phyloP scores from a whole-genome alignment of 1,284 basidiomycete species.

The Ustilago lituana region DNA sequence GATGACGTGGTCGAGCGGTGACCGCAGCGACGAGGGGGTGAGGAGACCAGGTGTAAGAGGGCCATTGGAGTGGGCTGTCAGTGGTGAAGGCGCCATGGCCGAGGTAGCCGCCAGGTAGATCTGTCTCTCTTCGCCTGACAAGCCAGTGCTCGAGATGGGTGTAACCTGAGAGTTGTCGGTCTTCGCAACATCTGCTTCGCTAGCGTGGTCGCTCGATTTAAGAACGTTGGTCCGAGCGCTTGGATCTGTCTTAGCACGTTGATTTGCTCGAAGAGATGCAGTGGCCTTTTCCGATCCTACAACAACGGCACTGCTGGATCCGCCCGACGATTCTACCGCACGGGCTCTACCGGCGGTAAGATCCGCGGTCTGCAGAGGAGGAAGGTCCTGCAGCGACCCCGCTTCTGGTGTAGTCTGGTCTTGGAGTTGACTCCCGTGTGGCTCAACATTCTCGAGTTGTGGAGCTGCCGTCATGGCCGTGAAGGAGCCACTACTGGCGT shows the following conservation, averaged over 20 bases:
- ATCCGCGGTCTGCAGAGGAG: conserved; percentile 18
- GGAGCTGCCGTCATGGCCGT: not conserved
- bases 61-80: conserved; percentile 10
- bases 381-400: conserved; percentile 1
- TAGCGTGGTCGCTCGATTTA: not conserved
- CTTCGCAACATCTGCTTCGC: not conserved
- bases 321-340: not conserved
- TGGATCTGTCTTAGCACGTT: conserved; percentile 27
- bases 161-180: not conserved
- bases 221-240: not conserved
- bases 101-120: conserved; percentile 33
- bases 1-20: conserved; percentile 28
- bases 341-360: not conserved
- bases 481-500: conserved; percentile 3
- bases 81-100: conserved; percentile 14
- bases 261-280: not conserved
- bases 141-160: conserved; percentile 13
- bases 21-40: conserved; percentile 29
- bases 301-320: conserved; percentile 21
- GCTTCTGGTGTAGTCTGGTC: not conserved
- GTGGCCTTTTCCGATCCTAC: conserved; percentile 5
- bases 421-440: not conserved
- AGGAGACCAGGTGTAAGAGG: conserved; percentile 25
- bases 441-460: not conserved
- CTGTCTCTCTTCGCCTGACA: conserved; percentile 28